Conservation (phyloP, 495 filamentous ascomycete genomes). For the Aspergillus carlsbadensis region DNA sequence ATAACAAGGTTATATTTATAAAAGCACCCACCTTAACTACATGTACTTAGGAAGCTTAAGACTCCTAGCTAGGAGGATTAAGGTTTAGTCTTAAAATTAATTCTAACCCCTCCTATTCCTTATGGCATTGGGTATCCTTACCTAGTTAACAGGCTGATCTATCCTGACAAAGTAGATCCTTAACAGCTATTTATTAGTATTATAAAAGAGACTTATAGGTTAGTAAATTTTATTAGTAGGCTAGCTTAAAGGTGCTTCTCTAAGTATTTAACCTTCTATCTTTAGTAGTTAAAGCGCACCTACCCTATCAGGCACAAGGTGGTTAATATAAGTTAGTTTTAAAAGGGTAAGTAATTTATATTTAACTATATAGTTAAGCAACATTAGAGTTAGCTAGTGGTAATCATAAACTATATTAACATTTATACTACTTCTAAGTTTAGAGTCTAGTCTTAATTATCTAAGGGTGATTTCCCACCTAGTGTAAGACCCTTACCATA, state of each 20-base stretch:
- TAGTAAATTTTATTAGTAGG: slow-evolving; percentile 30
- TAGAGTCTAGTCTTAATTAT: slow-evolving; percentile 32
- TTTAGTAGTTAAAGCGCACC: slow-evolving; percentile 25
- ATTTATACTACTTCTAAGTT: slow-evolving; percentile 34
- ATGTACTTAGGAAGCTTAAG: too few relatives aligned
- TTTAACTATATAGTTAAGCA: slow-evolving; percentile 20
- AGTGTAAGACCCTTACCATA: too few relatives aligned
- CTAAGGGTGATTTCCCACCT: slow-evolving; percentile 27
- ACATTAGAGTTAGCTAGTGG: slow-evolving; percentile 35
- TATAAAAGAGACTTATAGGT: slow-evolving; percentile 24
- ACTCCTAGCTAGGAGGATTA: too few relatives aligned
- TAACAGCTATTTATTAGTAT: slow-evolving; percentile 21
- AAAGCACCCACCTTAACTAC: too few relatives aligned
- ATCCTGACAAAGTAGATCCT: too few relatives aligned
- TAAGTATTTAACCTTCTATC: slow-evolving; percentile 31
- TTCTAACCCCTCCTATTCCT: too few relatives aligned
- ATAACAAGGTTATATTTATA: too few relatives aligned
- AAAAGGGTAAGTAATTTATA: slow-evolving; percentile 10
- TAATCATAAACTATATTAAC: slow-evolving; percentile 35
- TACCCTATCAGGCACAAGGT: slow-evolving; percentile 22
- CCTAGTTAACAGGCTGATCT: too few relatives aligned
- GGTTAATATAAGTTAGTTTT: slow-evolving; percentile 19
- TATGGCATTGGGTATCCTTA: too few relatives aligned
- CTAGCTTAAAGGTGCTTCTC: slow-evolving; percentile 31
- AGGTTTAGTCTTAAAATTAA: too few relatives aligned